Conservation (phyloP, 352 stramenopile genomes). For the Pythium inflatum region DNA sequence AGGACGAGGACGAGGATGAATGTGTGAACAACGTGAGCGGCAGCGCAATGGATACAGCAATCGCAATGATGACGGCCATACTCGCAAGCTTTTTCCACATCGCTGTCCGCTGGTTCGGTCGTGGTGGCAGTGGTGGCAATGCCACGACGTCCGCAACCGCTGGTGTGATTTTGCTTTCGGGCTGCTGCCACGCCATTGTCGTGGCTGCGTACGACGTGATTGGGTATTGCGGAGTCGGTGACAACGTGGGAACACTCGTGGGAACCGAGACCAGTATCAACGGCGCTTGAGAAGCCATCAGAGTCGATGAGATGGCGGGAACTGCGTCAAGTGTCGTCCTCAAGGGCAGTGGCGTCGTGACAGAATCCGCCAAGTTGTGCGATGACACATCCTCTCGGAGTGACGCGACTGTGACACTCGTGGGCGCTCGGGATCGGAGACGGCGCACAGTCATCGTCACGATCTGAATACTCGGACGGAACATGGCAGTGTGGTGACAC, state of each 20-base stretch:
- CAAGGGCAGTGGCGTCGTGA: no score
- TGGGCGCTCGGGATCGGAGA: no score
- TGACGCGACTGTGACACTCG: no score
- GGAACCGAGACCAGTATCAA: no score
- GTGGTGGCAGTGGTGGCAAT: background rate
- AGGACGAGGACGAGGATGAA: background rate
- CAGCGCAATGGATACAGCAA: background rate
- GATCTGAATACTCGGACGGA: slow-evolving; percentile 10
- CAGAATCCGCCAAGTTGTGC: no score
- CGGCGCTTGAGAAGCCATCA: no score
- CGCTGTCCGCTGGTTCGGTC: background rate
- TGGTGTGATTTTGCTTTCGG: background rate
- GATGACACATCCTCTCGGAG: no score
- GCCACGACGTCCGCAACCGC: background rate
- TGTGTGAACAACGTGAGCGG: background rate
- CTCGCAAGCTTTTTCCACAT: background rate
- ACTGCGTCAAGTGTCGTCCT: no score
- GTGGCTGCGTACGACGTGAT: no score
- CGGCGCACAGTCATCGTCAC: background rate
- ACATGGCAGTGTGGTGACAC: slow-evolving; percentile 1
- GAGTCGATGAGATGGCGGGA: no score
- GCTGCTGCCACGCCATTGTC: background rate
- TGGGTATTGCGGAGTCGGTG: no score
- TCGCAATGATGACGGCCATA: background rate
- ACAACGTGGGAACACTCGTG: no score